These are phyloP conservation scores for Terana coerulea DNA, from an alignment of 768 basidiomycete species.

Conservation along the genomic window DNA sequence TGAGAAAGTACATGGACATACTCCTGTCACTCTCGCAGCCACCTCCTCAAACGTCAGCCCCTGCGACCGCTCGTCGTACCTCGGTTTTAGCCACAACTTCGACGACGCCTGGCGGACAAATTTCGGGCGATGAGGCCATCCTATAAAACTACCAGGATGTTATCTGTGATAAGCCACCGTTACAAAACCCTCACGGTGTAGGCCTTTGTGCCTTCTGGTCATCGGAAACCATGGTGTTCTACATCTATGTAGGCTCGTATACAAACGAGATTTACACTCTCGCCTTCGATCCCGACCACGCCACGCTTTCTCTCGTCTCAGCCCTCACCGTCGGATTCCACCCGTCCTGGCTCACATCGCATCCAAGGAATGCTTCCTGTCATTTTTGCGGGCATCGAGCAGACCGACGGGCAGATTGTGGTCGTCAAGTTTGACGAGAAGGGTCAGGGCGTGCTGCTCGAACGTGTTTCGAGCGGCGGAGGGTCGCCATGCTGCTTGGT, in stretches of 20 bases:
- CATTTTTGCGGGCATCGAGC: conserved; percentile 65
- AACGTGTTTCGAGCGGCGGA: conserved; percentile 50
- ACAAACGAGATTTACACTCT: conserved; percentile 60
- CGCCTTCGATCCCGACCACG: conserved; percentile 49
- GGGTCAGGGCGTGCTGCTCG: conserved; percentile 50
- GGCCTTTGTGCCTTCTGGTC: not conserved
- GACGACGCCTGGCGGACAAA: conserved; percentile 7
- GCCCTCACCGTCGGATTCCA: conserved; percentile 50
- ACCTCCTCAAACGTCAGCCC: not conserved
- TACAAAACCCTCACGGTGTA: not conserved
- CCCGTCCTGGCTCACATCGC: conserved; percentile 74
- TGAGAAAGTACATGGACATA: conserved; percentile 13
- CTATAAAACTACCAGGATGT: conserved; percentile 10
- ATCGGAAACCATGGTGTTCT: conserved; percentile 21
- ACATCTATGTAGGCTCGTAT: conserved; percentile 64
- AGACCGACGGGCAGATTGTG: conserved; percentile 59
- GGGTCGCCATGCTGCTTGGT: conserved; percentile 62
- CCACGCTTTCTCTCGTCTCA: conserved; percentile 43
- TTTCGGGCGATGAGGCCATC: conserved; percentile 6
- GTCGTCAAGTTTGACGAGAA: conserved; percentile 54
- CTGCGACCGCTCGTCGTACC: not conserved
- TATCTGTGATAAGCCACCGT: conserved; percentile 14
- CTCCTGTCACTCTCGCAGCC: not conserved
- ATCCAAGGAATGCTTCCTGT: conserved; percentile 54
- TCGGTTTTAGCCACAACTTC: conserved; percentile 4